A percentile compares a stretch with the other conserved stretches of the same genome.
phyloP scores from a whole-genome alignment of 2,329 filamentous ascomycete genomes.

The Colletotrichum sp. region DNA sequence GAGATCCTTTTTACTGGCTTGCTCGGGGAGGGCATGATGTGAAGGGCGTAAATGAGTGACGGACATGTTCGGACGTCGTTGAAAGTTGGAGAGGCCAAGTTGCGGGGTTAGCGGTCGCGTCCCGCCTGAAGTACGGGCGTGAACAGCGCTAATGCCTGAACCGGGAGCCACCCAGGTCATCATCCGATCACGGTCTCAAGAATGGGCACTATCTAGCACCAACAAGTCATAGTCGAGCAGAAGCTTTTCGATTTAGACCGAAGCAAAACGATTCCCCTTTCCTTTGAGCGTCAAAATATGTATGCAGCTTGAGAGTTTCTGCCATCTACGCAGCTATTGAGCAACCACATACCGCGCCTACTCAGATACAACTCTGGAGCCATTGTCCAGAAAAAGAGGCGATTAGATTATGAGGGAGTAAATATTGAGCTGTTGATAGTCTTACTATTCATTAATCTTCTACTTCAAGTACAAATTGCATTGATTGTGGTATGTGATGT shows the following conservation, averaged over 20 bases:
- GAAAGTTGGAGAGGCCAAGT: background rate
- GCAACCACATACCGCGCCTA: background rate
- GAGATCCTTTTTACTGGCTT: background rate
- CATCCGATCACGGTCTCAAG: background rate
- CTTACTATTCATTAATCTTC: fast-evolving
- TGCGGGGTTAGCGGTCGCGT: background rate
- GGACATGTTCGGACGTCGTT: background rate
- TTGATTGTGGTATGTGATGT: background rate
- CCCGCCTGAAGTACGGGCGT: background rate
- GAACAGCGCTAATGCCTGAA: background rate
- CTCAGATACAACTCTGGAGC: background rate
- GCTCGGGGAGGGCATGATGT: background rate
- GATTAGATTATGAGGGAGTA: fast-evolving
- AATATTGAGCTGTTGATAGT: background rate
- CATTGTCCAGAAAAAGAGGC: fast-evolving
- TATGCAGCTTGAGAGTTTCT: background rate
- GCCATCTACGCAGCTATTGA: background rate
- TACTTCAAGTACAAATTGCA: fast-evolving
- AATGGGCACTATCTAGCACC: background rate
- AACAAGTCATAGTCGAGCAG: background rate
- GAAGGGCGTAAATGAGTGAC: background rate
- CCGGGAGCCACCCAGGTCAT: background rate
- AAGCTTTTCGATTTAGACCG: background rate
- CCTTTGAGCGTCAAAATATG: background rate
- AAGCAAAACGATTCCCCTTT: background rate